Evolutionary conservation across 768 basidiomycete species (phyloP).

Genomic region (Boletus sp.): DNA sequence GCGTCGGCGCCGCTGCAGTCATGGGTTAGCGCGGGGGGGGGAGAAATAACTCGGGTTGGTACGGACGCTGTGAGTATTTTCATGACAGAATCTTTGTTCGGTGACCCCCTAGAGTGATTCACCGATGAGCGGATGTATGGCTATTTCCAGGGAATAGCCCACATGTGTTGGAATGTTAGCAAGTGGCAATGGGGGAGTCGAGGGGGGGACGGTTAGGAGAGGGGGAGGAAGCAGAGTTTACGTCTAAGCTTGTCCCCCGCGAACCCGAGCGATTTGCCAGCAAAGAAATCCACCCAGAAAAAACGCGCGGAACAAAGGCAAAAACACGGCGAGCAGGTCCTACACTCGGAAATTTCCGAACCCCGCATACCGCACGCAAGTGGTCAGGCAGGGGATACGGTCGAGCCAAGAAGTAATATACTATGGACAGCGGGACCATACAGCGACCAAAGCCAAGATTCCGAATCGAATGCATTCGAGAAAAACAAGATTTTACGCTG

Average conservation of each 20-base stretch:
- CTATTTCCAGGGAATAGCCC: constrained; percentile 15
- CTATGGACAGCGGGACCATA: constrained; percentile 3
- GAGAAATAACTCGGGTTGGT: not conserved
- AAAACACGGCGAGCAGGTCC: constrained; percentile 6
- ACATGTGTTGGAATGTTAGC: constrained; percentile 9
- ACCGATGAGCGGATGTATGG: constrained; percentile 19
- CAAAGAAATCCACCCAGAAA: constrained; percentile 1
- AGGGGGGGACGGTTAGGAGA: not conserved
- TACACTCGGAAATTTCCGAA: constrained; percentile 31
- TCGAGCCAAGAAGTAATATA: not conserved
- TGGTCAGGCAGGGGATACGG: constrained; percentile 7
- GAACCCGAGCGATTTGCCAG: too few species aligned
- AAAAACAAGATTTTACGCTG: constrained; percentile 2
- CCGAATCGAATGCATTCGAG: too few species aligned
- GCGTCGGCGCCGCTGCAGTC: constrained; percentile 23
- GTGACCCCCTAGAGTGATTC: constrained; percentile 28
- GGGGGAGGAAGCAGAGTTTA: constrained; percentile 7
- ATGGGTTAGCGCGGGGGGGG: constrained; percentile 12
- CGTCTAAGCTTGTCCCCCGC: constrained; percentile 14
- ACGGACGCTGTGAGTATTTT: constrained; percentile 25
- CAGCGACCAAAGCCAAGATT: not conserved
- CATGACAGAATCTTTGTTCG: constrained; percentile 17
- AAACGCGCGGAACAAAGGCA: constrained; percentile 19
- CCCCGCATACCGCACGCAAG: constrained; percentile 20
- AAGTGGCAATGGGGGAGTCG: not conserved